These are phyloP conservation scores for Phlebiopsis flavidoalba DNA, from an alignment of 768 basidiomycete genomes.

Conservation along the genomic window DNA sequence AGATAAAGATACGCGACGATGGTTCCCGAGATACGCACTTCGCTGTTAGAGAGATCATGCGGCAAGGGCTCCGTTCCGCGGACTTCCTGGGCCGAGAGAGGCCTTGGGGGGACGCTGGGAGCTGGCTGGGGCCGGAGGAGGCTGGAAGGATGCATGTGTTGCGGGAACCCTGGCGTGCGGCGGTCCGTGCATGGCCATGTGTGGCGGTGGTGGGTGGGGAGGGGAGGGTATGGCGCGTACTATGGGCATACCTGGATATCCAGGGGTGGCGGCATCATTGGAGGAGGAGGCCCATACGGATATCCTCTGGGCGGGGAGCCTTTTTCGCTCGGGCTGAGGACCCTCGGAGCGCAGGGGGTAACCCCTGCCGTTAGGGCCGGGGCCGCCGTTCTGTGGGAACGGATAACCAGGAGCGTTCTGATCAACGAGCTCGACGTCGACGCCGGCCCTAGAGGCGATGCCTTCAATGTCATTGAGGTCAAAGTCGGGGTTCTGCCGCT, in stretches of 20 bases:
- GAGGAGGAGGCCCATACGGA: constrained; percentile 11
- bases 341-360: constrained; percentile 20
- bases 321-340: constrained; percentile 17
- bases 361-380: constrained; percentile 16
- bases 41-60: constrained; percentile 73
- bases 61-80: constrained; percentile 78
- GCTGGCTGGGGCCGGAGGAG: constrained; percentile 25
- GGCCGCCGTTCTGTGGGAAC: constrained; percentile 16
- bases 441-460: constrained; percentile 57
- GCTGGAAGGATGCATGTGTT: constrained; percentile 32
- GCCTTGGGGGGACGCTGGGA: constrained; percentile 23
- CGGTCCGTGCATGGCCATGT: constrained; percentile 32
- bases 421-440: constrained; percentile 37
- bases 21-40: constrained; percentile 24
- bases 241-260: constrained; percentile 42
- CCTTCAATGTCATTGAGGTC: constrained; percentile 62
- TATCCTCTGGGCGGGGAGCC: constrained; percentile 29
- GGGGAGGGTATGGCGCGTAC: constrained; percentile 32
- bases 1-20: not conserved
- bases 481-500: constrained; percentile 66
- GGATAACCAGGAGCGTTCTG: constrained; percentile 23
- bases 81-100: constrained; percentile 33
- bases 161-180: constrained; percentile 5
- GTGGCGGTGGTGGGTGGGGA: constrained; percentile 29
- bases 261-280: constrained; percentile 32